phyloP scores from a whole-genome alignment of 2,329 filamentous ascomycete species.

The Fusarium fracticaudum region DNA sequence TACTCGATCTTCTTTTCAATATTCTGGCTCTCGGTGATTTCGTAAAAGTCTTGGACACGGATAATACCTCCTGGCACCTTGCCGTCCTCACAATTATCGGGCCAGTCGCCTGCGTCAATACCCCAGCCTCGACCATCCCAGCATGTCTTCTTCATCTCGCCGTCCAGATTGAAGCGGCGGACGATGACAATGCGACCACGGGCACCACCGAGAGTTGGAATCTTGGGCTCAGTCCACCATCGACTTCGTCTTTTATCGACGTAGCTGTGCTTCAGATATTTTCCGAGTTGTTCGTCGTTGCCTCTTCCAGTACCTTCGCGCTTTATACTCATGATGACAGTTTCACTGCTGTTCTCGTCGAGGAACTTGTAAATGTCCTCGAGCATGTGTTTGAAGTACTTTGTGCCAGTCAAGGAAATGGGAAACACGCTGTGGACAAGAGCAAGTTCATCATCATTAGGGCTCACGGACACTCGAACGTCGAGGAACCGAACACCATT shows the following conservation, averaged over 20 bases:
- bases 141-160: slow-evolving; percentile 58
- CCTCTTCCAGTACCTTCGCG: slow-evolving; percentile 86
- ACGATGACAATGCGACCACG: slow-evolving; percentile 87
- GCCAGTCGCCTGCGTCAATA: slow-evolving; percentile 76
- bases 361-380: slow-evolving; percentile 79
- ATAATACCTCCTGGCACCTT: slow-evolving; percentile 75
- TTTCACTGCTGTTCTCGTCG: slow-evolving; percentile 79
- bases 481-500: slow-evolving; percentile 97
- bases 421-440: slow-evolving; percentile 94
- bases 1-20: slow-evolving; percentile 84
- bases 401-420: slow-evolving; percentile 82
- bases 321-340: slow-evolving; percentile 87
- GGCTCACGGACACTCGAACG: slow-evolving; percentile 73
- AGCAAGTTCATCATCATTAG: slow-evolving; percentile 71
- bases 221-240: slow-evolving; percentile 82
- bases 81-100: slow-evolving; percentile 86
- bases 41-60: slow-evolving; percentile 94
- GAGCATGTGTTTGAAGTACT: slow-evolving; percentile 80
- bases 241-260: slow-evolving; percentile 62
- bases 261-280: slow-evolving; percentile 79
- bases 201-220: slow-evolving; percentile 81
- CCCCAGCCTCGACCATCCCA: slow-evolving; percentile 64
- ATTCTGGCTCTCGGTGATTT: slow-evolving; percentile 77
- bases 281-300: slow-evolving; percentile 81
- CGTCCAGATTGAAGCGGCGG: slow-evolving; percentile 78